These are phyloP conservation scores for Cicer arietinum DNA, from an alignment of 306 rosid species.

Conservation along the genomic window DNA sequence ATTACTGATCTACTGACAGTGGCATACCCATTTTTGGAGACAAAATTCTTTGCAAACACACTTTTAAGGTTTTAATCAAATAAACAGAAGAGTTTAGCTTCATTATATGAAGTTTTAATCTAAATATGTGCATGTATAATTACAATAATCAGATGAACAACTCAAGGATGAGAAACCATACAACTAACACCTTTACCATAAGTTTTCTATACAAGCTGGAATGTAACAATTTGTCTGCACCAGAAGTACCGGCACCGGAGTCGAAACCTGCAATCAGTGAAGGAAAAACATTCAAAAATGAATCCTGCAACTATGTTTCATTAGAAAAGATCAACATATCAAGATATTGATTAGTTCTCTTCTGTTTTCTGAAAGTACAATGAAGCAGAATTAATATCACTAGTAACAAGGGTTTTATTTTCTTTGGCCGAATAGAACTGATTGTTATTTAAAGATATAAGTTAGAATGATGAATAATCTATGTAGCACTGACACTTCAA, in stretches of 20 bases:
- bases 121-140: conserved; percentile 21
- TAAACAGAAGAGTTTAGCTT: background rate
- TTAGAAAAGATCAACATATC: background rate
- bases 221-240: conserved; percentile 33
- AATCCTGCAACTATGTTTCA: background rate
- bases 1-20: background rate
- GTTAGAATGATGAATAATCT: background rate
- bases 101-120: background rate
- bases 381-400: conserved; percentile 2
- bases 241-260: conserved; percentile 28
- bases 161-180: conserved; percentile 38
- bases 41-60: background rate
- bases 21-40: background rate
- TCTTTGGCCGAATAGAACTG: background rate
- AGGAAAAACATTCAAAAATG: conserved; percentile 20
- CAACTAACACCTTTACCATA: conserved; percentile 35
- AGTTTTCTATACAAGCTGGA: conserved; percentile 16
- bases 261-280: conserved; percentile 36
- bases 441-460: background rate
- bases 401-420: background rate
- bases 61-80: conserved; percentile 20
- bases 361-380: background rate
- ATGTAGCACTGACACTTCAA: too few relatives aligned
- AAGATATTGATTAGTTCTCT: conserved; percentile 1
- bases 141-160: conserved; percentile 17